Evolutionary conservation across 2,329 filamentous ascomycete genomes (phyloP).

Genomic region (Onygena corvina): DNA sequence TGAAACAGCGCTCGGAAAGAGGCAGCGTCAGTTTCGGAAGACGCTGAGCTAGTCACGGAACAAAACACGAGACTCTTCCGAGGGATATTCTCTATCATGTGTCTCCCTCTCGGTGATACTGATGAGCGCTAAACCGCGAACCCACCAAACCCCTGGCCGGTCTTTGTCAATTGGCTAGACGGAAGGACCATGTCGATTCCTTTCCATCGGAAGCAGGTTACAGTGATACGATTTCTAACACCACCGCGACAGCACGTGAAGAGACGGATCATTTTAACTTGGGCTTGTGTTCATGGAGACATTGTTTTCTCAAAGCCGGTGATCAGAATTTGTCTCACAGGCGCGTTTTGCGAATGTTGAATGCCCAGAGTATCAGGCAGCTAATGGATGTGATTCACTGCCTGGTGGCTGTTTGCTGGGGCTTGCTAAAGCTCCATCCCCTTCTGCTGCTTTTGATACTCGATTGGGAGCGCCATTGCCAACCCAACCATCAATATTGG

Average conservation of each 20-base stretch:
- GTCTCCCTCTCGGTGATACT: not conserved
- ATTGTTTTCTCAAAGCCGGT: not conserved
- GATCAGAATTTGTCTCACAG: not conserved
- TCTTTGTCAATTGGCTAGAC: not conserved
- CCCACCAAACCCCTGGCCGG: not conserved
- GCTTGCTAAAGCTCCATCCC: too few species aligned
- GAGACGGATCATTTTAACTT: constrained; percentile 4
- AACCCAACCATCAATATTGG: not conserved
- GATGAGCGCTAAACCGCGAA: not conserved
- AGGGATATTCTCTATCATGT: too few species aligned
- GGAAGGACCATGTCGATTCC: not conserved
- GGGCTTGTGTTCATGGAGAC: not conserved
- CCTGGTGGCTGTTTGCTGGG: too few species aligned
- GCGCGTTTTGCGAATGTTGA: constrained; percentile 1
- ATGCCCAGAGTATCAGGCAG: not conserved
- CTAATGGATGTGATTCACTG: not conserved
- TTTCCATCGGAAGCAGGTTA: not conserved
- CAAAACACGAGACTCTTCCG: not conserved
- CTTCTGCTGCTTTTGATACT: not conserved
- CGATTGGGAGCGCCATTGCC: not conserved
- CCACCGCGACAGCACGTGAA: not conserved
- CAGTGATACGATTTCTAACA: not conserved
- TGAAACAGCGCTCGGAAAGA: too few species aligned
- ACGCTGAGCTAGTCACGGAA: not conserved
- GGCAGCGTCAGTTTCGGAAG: too few species aligned